phyloP scores from a whole-genome alignment of 2,329 filamentous ascomycete genomes.

The Colletotrichum salicis region DNA sequence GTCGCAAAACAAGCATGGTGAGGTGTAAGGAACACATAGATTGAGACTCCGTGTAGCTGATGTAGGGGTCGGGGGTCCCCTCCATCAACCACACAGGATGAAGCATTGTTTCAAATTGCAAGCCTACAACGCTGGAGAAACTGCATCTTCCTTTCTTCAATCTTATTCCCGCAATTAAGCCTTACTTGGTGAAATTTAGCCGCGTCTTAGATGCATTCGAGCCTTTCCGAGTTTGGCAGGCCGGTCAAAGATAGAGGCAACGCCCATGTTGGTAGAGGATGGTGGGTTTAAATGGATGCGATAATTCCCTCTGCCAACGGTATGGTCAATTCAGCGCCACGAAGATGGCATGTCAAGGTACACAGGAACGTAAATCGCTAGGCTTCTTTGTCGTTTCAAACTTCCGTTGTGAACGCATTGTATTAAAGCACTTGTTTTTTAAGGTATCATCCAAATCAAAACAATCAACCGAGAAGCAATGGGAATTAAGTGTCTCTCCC shows the following conservation, averaged over 20 bases:
- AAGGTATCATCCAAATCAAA: neutral
- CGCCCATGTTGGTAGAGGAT: no score
- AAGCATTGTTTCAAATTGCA: neutral
- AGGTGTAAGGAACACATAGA: no score
- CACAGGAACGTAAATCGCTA: accelerated
- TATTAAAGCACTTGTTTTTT: neutral
- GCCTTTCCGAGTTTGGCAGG: neutral
- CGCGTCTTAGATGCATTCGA: neutral
- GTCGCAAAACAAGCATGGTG: no score
- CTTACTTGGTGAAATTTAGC: neutral
- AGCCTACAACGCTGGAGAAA: neutral
- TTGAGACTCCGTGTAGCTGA: no score
- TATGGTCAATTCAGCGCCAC: neutral
- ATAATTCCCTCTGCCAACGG: no score
- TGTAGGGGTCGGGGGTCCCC: no score
- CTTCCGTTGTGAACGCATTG: neutral
- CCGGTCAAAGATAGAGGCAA: neutral
- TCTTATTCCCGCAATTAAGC: neutral
- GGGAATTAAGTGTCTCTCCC: neutral
- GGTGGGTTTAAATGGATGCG: neutral
- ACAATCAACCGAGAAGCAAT: neutral
- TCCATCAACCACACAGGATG: neutral
- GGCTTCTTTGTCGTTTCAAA: neutral
- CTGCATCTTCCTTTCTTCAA: neutral
- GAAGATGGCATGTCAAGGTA: neutral